Evolutionary conservation across 176 grass and related monocot species (phyloP).

Genomic region (Eleusine indica): DNA sequence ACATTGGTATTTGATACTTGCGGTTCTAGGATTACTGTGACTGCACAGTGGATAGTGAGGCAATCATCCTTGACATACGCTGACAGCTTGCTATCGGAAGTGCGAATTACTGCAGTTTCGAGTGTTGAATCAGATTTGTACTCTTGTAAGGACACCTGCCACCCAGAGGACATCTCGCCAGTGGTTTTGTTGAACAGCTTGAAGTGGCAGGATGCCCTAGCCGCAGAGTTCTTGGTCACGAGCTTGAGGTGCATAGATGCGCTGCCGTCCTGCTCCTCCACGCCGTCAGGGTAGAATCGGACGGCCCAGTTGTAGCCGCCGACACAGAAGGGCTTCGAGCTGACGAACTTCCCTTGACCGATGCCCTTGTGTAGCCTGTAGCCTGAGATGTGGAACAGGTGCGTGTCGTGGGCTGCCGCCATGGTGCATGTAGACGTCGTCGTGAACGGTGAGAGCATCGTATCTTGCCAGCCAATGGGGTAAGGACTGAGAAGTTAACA

Average conservation of each 20-base stretch:
- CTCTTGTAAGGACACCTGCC: neutral
- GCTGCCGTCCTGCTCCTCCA: neutral
- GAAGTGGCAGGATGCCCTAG: neutral
- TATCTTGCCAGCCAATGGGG: no score
- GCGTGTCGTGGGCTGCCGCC: neutral
- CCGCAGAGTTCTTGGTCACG: neutral
- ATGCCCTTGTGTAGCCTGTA: neutral
- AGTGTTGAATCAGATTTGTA: neutral
- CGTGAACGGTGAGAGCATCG: no score
- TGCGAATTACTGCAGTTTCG: neutral
- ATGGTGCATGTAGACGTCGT: neutral
- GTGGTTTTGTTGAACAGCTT: neutral
- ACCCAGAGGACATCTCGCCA: neutral
- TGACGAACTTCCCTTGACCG: neutral
- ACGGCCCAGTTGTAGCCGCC: slow-evolving; percentile 8
- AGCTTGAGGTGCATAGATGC: neutral
- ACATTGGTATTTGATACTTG: no score
- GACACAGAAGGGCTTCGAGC: neutral
- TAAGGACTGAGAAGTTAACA: no score
- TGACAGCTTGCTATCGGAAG: neutral
- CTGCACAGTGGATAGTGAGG: neutral
- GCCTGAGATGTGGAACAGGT: neutral
- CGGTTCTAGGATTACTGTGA: neutral
- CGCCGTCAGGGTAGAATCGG: neutral
- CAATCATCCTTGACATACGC: neutral